These are phyloP conservation scores for Alternaria panax DNA, from an alignment of 2,329 filamentous ascomycete genomes.

Conservation along the genomic window DNA sequence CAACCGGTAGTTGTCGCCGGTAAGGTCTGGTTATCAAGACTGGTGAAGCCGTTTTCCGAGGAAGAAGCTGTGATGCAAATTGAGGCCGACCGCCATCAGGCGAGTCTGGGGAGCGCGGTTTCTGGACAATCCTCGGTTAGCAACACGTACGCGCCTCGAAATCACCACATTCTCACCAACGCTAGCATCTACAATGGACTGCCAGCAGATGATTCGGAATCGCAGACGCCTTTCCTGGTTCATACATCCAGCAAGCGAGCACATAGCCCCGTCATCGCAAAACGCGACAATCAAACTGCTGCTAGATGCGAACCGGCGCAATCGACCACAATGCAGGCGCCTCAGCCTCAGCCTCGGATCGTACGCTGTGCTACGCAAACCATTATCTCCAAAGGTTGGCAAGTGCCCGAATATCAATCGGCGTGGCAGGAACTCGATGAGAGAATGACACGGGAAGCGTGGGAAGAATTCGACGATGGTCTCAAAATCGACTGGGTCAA, in stretches of 20 bases:
- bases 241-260: not conserved
- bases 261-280: not conserved
- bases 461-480: not conserved
- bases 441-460: not conserved
- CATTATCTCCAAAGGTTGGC: no score
- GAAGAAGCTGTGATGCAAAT: slow-evolving; percentile 7
- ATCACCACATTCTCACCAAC: accelerated
- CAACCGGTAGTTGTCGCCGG: not conserved
- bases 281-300: not conserved
- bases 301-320: not conserved
- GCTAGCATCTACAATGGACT: not conserved
- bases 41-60: slow-evolving; percentile 14
- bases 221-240: no score
- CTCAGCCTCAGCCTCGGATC: not conserved
- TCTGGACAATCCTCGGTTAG: not conserved
- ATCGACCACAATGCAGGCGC: not conserved
- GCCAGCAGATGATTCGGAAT: not conserved
- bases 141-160: not conserved
- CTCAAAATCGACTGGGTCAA: not conserved
- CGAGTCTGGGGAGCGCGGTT: not conserved
- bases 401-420: not conserved
- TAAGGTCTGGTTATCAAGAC: slow-evolving; percentile 10
- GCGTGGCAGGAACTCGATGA: not conserved
- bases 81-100: not conserved
- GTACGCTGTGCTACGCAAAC: not conserved